phyloP scores from a whole-genome alignment of 768 basidiomycete genomes.

The Suillus subaureus region DNA sequence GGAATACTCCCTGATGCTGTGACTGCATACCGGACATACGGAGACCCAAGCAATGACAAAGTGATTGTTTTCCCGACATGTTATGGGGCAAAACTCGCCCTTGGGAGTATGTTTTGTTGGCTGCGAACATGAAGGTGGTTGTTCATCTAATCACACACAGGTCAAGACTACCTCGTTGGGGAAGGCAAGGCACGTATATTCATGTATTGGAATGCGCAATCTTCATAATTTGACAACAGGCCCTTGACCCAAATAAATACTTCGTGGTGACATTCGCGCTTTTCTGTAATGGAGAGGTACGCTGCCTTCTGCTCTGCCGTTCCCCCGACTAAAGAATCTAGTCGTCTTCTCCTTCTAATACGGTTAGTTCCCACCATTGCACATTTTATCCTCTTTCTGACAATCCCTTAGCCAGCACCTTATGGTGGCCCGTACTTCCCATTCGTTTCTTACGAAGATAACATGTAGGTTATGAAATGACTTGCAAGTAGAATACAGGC shows the following conservation, averaged over 20 bases:
- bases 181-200: constrained; percentile 43
- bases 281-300: constrained; percentile 62
- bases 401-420: constrained; percentile 44
- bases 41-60: constrained; percentile 52
- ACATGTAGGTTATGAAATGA: constrained; percentile 44
- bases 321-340: constrained; percentile 19
- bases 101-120: constrained; percentile 41
- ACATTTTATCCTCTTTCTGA: background rate
- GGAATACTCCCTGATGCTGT: constrained; percentile 57
- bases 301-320: constrained; percentile 7
- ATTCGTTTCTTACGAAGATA: constrained; percentile 56
- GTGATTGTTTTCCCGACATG: constrained; percentile 56
- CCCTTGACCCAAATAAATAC: constrained; percentile 53
- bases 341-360: constrained; percentile 67
- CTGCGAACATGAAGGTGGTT: constrained; percentile 34
- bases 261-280: constrained; percentile 58
- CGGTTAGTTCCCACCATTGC: constrained; percentile 34
- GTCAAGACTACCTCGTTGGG: constrained; percentile 50
- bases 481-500: background rate
- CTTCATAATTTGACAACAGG: constrained; percentile 30
- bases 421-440: constrained; percentile 65
- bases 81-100: constrained; percentile 50
- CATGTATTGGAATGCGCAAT: background rate
- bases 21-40: constrained; percentile 60
- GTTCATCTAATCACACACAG: constrained; percentile 28